These are phyloP conservation scores for Pelagomonas calceolata DNA, from an alignment of 108 stramenopile genomes.

Conservation along the genomic window DNA sequence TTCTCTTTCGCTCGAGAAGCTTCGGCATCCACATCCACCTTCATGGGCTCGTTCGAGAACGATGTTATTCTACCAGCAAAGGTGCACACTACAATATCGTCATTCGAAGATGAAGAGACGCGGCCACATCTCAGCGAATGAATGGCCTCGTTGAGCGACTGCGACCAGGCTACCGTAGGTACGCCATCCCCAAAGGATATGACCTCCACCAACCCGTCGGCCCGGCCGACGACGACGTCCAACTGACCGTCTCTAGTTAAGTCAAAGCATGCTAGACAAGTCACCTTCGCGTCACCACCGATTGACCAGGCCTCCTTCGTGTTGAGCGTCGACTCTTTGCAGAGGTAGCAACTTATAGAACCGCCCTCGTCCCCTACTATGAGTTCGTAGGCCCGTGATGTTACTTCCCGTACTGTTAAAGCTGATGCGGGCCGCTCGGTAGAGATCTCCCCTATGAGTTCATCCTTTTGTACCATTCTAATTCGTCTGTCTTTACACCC, in stretches of 20 bases:
- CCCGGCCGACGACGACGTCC: slow-evolving; percentile 27
- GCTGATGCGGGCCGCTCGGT: not conserved
- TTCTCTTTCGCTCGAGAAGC: too few species aligned
- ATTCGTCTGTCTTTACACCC: slow-evolving; percentile 25
- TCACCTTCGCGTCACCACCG: not conserved
- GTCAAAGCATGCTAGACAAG: slow-evolving; percentile 12
- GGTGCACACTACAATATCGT: slow-evolving; percentile 24
- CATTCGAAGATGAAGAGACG: slow-evolving; percentile 11
- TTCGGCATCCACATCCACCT: not conserved
- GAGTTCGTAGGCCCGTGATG: too few species aligned
- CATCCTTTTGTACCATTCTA: slow-evolving; percentile 15
- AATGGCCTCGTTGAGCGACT: slow-evolving; percentile 27
- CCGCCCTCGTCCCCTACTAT: too few species aligned
- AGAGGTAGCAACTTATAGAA: too few species aligned
- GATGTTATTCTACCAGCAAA: slow-evolving; percentile 24
- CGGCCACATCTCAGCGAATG: slow-evolving; percentile 22
- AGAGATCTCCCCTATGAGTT: slow-evolving; percentile 12
- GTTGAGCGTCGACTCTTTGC: too few species aligned
- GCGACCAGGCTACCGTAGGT: slow-evolving; percentile 8
- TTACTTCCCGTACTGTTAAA: too few species aligned
- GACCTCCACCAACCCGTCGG: slow-evolving; percentile 28
- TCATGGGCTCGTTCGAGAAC: slow-evolving; percentile 27
- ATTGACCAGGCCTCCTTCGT: too few species aligned
- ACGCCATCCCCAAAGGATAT: not conserved
- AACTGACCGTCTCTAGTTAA: slow-evolving; percentile 21